Evolutionary conservation across 108 stramenopile genomes (phyloP).

Genomic region (Skeletonema grethae): DNA sequence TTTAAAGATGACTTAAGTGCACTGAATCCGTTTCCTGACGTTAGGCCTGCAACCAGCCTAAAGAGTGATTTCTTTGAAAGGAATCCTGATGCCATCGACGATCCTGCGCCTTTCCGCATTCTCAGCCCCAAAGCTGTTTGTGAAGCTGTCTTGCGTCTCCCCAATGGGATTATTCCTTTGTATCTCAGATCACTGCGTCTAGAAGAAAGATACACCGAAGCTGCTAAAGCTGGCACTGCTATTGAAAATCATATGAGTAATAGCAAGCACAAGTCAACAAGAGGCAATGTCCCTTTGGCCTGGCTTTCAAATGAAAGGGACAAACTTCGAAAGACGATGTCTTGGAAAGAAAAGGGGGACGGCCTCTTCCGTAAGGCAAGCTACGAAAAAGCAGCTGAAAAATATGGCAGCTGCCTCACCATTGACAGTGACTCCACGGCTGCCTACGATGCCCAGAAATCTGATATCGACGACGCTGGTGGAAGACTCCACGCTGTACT

Average conservation of each 20-base stretch:
- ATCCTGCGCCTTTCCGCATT: constrained; percentile 34
- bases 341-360: constrained; percentile 68
- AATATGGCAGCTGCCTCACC: constrained; percentile 65
- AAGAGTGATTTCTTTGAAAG: constrained; percentile 46
- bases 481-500: constrained; percentile 86
- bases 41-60: constrained; percentile 47
- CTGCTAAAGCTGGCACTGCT: constrained; percentile 53
- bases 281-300: constrained; percentile 30
- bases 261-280: constrained; percentile 35
- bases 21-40: constrained; percentile 64
- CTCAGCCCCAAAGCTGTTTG: constrained; percentile 59
- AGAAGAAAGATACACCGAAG: constrained; percentile 74
- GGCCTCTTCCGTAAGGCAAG: constrained; percentile 63
- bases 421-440: constrained; percentile 55
- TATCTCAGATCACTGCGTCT: constrained; percentile 74
- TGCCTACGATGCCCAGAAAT: constrained; percentile 26
- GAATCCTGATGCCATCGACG: constrained; percentile 32
- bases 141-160: constrained; percentile 76
- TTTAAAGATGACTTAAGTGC: constrained; percentile 61
- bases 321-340: constrained; percentile 53
- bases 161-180: constrained; percentile 49
- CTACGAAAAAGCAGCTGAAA: constrained; percentile 62
- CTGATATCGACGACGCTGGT: constrained; percentile 56
- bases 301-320: constrained; percentile 55
- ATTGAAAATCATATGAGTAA: constrained; percentile 47